phyloP scores from a whole-genome alignment of 179 eudicot species.

The Drosera spatulata region DNA sequence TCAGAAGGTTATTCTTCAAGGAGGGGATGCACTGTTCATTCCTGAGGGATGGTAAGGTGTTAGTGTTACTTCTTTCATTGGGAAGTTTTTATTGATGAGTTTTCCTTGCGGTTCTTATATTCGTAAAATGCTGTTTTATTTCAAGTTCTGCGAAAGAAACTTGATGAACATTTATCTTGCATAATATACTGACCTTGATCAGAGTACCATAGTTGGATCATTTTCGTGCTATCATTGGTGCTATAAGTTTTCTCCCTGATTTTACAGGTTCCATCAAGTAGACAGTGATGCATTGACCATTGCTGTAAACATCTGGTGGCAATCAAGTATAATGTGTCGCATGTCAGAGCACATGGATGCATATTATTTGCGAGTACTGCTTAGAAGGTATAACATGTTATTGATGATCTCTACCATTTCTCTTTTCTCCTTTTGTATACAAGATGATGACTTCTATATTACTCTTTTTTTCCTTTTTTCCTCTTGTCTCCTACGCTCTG shows the following conservation, averaged over 20 bases:
- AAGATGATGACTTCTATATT: slow-evolving; percentile 6
- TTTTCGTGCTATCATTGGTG: too few species aligned
- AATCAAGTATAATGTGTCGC: slow-evolving; percentile 46
- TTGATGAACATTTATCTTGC: too few species aligned
- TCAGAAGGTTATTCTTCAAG: slow-evolving; percentile 62
- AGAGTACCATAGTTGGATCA: too few species aligned
- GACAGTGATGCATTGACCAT: slow-evolving; percentile 80
- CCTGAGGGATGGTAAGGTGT: slow-evolving; percentile 88
- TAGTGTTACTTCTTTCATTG: neutral
- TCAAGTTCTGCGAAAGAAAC: too few species aligned
- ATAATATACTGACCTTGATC: too few species aligned
- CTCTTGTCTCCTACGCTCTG: neutral
- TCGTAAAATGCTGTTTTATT: too few species aligned
- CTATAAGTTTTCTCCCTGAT: neutral
- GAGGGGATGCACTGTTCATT: slow-evolving; percentile 84
- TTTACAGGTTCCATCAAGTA: slow-evolving; percentile 81
- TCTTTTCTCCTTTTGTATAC: neutral
- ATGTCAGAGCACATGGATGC: slow-evolving; percentile 89
- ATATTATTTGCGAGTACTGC: slow-evolving; percentile 70
- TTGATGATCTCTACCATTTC: neutral
- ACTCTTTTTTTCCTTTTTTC: slow-evolving; percentile 13
- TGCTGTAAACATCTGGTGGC: slow-evolving; percentile 97
- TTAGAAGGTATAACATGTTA: slow-evolving; percentile 51
- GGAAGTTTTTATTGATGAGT: too few species aligned
- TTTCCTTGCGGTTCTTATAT: too few species aligned